Percentiles rank a stretch among this genome's conserved stretches.
Conservation (phyloP, 2,329 filamentous ascomycete genomes). For the Ophiocordyceps camponoti-saundersi region DNA sequence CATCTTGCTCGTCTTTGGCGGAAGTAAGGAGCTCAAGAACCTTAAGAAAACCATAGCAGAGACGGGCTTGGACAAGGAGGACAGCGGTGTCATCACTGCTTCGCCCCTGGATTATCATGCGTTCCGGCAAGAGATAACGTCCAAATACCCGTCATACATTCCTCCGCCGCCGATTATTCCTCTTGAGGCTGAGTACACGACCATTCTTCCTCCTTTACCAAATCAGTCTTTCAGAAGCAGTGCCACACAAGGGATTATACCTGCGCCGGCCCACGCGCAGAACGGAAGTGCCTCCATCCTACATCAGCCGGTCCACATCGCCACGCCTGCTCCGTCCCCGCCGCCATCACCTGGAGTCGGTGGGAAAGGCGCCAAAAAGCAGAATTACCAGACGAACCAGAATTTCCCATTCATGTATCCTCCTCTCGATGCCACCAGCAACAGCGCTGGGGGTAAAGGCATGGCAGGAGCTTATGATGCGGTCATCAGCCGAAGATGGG, state of each 20-base stretch:
- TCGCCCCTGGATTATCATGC: conserved; percentile 92
- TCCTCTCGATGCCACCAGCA: conserved; percentile 74
- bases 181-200: conserved; percentile 78
- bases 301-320: conserved; percentile 92
- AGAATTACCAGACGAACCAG: conserved; percentile 98
- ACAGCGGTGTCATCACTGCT: conserved; percentile 70
- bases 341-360: conserved; percentile 77
- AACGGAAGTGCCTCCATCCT: conserved; percentile 62
- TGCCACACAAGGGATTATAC: conserved; percentile 44
- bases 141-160: conserved; percentile 93
- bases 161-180: conserved; percentile 71
- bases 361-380: conserved; percentile 91
- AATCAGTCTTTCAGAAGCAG: conserved; percentile 51
- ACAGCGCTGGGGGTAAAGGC: conserved; percentile 80
- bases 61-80: conserved; percentile 37
- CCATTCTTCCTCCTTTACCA: conserved; percentile 70
- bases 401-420: conserved; percentile 98
- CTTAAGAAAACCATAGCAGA: conserved; percentile 59
- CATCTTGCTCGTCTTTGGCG: conserved; percentile 71
- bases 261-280: conserved; percentile 33
- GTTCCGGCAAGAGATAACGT: conserved; percentile 91
- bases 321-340: conserved; percentile 91
- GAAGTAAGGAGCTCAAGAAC: conserved; percentile 52
- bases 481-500: conserved; percentile 72
- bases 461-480: conserved; percentile 62